Evolutionary conservation across 2,329 filamentous ascomycete species (phyloP).

Genomic region (Stagonosporopsis vannaccii): DNA sequence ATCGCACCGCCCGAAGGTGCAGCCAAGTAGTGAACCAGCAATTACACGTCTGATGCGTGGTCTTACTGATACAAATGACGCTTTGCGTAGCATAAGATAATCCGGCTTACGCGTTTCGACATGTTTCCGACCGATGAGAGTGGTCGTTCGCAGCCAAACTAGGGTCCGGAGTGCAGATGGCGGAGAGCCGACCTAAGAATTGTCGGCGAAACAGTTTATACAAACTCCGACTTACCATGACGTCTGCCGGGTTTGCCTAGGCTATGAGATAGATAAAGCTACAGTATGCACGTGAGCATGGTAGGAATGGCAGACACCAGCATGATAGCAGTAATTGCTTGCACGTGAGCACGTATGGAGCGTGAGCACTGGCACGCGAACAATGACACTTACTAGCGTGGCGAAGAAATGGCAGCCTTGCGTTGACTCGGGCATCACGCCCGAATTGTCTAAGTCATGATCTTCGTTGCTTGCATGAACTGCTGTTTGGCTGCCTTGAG

Average conservation of each 20-base stretch:
- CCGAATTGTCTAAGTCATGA: not conserved
- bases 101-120: constrained; percentile 36
- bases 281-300: not conserved
- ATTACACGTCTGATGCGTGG: constrained; percentile 9
- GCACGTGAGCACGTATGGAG: constrained; percentile 4
- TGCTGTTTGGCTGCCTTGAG: not conserved
- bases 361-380: not conserved
- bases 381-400: not conserved
- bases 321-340: not conserved
- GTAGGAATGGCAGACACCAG: not conserved
- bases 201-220: constrained; percentile 35
- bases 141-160: constrained; percentile 20
- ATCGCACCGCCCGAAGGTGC: constrained; percentile 8
- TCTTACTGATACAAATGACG: constrained; percentile 26
- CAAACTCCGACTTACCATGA: constrained; percentile 27
- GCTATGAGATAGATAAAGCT: not conserved
- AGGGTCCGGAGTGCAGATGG: constrained; percentile 22
- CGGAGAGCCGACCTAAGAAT: constrained; percentile 42
- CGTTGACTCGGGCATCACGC: constrained; percentile 12
- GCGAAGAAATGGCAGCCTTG: constrained; percentile 5
- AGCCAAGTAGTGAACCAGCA: constrained; percentile 17
- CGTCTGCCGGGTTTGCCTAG: not conserved
- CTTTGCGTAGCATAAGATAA: constrained; percentile 15
- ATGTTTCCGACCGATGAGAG: constrained; percentile 15
- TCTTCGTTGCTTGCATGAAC: not conserved